Evolutionary conservation across 495 filamentous ascomycete genomes (phyloP).

Genomic region (Entonaema liquescens): DNA sequence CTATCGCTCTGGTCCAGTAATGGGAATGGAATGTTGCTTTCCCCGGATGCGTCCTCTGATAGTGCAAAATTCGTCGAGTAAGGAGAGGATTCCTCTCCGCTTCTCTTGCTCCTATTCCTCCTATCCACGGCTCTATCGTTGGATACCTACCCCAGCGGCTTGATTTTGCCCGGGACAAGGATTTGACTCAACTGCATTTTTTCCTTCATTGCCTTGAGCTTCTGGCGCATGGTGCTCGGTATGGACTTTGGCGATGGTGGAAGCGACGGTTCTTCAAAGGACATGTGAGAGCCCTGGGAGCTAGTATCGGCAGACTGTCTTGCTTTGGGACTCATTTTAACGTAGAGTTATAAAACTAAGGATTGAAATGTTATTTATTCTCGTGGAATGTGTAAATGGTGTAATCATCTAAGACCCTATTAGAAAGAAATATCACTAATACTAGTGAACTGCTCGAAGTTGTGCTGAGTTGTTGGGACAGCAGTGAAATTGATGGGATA

Average conservation of each 20-base stretch:
- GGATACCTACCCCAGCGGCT: not conserved
- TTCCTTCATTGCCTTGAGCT: slow-evolving; percentile 5
- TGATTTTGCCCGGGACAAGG: not conserved
- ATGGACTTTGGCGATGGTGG: not conserved
- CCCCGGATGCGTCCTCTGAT: too few species aligned
- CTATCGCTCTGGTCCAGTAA: too few species aligned
- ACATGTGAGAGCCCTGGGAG: not conserved
- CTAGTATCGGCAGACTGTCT: not conserved
- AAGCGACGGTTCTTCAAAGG: too few species aligned
- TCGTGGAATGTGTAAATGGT: not conserved
- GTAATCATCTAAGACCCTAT: not conserved
- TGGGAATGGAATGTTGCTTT: too few species aligned
- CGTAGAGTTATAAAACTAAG: not conserved
- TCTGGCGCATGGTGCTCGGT: slow-evolving; percentile 3
- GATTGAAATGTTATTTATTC: not conserved
- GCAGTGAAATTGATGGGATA: not conserved
- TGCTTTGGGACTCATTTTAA: not conserved
- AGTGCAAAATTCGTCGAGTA: not conserved
- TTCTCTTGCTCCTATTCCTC: too few species aligned
- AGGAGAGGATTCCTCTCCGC: not conserved
- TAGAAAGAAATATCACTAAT: not conserved
- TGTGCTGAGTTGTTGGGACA: not conserved
- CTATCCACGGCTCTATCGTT: not conserved
- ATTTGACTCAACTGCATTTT: not conserved
- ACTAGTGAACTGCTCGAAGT: not conserved